A percentile compares a stretch with the other conserved stretches of the same genome.
These are phyloP conservation scores for Breynia disticha DNA, from an alignment of 441 rosid species.

Conservation along the genomic window DNA sequence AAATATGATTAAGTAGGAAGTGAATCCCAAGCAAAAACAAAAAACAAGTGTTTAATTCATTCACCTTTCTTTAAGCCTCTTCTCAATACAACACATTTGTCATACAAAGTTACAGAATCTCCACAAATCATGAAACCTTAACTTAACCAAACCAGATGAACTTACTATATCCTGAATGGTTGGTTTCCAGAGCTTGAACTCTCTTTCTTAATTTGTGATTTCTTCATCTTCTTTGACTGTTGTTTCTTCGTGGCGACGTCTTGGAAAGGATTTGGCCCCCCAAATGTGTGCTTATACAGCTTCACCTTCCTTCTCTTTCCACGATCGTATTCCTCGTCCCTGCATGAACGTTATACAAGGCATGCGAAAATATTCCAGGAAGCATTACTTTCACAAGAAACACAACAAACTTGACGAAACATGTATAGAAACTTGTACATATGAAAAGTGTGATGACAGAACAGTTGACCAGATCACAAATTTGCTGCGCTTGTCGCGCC, in stretches of 20 bases:
- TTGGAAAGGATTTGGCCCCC: constrained; percentile 75
- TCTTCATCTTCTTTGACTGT: constrained; percentile 35
- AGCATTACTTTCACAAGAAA: too few species aligned
- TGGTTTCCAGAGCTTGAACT: constrained; percentile 33
- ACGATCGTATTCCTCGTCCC: constrained; percentile 90
- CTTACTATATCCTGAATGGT: constrained; percentile 75
- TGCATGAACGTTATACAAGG: constrained; percentile 10
- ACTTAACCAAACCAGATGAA: not conserved
- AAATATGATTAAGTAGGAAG: too few species aligned
- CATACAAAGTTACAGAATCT: constrained; percentile 10
- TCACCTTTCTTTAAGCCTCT: too few species aligned
- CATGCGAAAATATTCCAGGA: too few species aligned
- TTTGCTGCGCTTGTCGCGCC: too few species aligned
- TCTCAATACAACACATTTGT: not conserved
- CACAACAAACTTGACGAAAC: too few species aligned
- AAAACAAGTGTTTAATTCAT: too few species aligned
- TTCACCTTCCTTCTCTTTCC: constrained; percentile 83
- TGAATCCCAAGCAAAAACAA: too few species aligned
- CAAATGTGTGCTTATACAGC: constrained; percentile 28
- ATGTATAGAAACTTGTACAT: too few species aligned
- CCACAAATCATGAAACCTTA: constrained; percentile 6
- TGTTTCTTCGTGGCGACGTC: constrained; percentile 39
- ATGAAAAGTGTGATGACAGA: too few species aligned
- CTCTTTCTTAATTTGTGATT: too few species aligned
- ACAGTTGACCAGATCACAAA: too few species aligned